Evolutionary conservation across 1,139 yeast genomes (phyloP), one percentile per base, ranked within the genome.

Genomic region (Blastobotrys persicus): DNA sequence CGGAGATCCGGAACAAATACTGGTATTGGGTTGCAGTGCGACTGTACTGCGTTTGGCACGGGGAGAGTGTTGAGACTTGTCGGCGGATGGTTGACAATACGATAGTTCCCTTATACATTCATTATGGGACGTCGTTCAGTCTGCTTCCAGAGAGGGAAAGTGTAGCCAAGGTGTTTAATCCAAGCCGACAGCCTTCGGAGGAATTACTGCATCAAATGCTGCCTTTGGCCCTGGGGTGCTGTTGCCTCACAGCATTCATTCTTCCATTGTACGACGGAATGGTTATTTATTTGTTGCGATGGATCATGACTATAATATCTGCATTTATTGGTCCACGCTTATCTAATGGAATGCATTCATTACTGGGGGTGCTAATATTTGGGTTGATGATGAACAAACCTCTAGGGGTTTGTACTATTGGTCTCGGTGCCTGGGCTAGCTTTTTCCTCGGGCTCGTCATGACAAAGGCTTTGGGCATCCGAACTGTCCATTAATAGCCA

Each of bases 311-410:
- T 11, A 17, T 55, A 3, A 16, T 55, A 2, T 57, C 58, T 4
- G 57, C 59, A n/a, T 44, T 50, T 7, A 48, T 57, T 14, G 60
- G 60, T 19, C 60, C 60, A 11, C 48, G 53, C 3, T 46, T 55
- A 12, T 52, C 55, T 16, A 55, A 49, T 31, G 60, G 60, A 14
- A 42, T 55, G 26, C 55, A 54, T 34, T 59, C 60, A 3, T 50
- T 59, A 16, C 34, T 57, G n/a, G 60, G 60, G 3, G 58, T 57
- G 4, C 44, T 54, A 9, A 57, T 57, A 20, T 48, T 57, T 33
- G 60, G 60, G 4, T 33, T 57, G 28, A 57, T 57, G 60, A 46
- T 57, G 34, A 57, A 57, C 43, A 51, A 49, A 35, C 60, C 60
- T 3, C 43, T 57, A 31, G 54, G 60, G n/a, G 48, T 57, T 3